Evolutionary conservation across 305 asterid species (phyloP).

Genomic region (Rubia peregrina): DNA sequence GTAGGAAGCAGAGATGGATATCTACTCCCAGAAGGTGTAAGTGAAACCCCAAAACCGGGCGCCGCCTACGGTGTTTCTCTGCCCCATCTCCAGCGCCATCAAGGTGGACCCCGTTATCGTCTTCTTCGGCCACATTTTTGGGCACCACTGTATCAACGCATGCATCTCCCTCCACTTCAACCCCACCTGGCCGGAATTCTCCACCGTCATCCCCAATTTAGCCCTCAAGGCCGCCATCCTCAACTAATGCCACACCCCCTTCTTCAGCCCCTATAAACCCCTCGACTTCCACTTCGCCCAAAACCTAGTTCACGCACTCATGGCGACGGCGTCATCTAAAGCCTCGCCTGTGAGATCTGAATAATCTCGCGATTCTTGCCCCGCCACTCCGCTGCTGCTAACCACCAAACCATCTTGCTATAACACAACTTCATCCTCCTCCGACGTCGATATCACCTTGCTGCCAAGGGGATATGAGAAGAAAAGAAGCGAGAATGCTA

Average conservation of each 20-base stretch:
- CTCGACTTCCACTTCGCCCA: slow-evolving; percentile 48
- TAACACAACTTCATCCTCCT: slow-evolving; percentile 56
- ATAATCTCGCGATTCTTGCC: slow-evolving; percentile 36
- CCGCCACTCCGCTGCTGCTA: slow-evolving; percentile 35
- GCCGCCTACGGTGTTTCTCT: slow-evolving; percentile 54
- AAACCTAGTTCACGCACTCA: slow-evolving; percentile 37
- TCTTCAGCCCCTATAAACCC: slow-evolving; percentile 45
- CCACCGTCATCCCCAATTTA: slow-evolving; percentile 68
- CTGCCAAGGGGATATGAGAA: too few species aligned
- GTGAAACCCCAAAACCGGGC: neutral
- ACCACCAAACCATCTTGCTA: slow-evolving; percentile 50
- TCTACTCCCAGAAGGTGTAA: too few species aligned
- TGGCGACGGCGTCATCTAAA: neutral
- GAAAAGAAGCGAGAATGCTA: too few species aligned
- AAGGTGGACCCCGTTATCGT: slow-evolving; percentile 93
- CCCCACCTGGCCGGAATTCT: slow-evolving; percentile 53
- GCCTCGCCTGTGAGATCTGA: slow-evolving; percentile 43
- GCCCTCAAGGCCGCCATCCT: slow-evolving; percentile 71
- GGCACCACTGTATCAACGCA: slow-evolving; percentile 62
- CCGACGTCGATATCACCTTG: slow-evolving; percentile 47
- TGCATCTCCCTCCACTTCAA: slow-evolving; percentile 53
- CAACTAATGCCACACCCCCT: slow-evolving; percentile 50
- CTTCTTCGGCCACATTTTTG: slow-evolving; percentile 84
- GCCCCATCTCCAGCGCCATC: slow-evolving; percentile 58
- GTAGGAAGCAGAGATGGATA: too few species aligned